Conservation (phyloP, 306 rosid species). For the Acacia melanoxylon region DNA sequence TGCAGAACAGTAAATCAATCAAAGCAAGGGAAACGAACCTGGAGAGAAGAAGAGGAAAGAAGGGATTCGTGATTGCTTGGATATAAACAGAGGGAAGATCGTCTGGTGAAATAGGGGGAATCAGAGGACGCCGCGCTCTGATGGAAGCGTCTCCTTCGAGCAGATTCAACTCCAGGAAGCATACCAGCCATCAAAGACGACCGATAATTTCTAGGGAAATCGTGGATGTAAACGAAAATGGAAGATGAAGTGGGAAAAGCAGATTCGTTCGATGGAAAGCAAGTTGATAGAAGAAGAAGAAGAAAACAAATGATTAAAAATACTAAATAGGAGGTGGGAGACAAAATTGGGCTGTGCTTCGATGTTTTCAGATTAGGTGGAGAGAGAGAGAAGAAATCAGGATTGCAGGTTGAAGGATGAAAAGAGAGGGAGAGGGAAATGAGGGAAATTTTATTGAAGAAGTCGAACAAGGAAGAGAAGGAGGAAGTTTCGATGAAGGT, state of each 20-base stretch:
- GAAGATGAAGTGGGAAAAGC: background rate
- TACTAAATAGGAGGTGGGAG: background rate
- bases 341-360: background rate
- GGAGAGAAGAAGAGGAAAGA: constrained; percentile 37
- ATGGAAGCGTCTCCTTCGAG: constrained; percentile 27
- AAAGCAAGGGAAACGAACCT: background rate
- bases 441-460: background rate
- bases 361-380: background rate
- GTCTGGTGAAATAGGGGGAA: constrained; percentile 51
- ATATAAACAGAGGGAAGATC: constrained; percentile 64
- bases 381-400: background rate
- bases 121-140: constrained; percentile 27
- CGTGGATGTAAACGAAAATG: too few species aligned
- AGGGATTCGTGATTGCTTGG: constrained; percentile 59
- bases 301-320: background rate
- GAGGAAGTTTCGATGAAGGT: background rate
- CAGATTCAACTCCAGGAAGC: constrained; percentile 92
- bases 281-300: background rate
- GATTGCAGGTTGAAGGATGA: background rate
- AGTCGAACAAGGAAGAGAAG: background rate
- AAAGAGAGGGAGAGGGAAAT: background rate
- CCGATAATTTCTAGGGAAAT: background rate
- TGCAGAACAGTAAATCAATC: background rate
- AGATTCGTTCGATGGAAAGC: background rate
- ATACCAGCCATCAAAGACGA: constrained; percentile 60